Base-by-base conservation (phyloP, 2,329 filamentous ascomycete genomes). In the Cladophialophora chaetospira region DNA sequence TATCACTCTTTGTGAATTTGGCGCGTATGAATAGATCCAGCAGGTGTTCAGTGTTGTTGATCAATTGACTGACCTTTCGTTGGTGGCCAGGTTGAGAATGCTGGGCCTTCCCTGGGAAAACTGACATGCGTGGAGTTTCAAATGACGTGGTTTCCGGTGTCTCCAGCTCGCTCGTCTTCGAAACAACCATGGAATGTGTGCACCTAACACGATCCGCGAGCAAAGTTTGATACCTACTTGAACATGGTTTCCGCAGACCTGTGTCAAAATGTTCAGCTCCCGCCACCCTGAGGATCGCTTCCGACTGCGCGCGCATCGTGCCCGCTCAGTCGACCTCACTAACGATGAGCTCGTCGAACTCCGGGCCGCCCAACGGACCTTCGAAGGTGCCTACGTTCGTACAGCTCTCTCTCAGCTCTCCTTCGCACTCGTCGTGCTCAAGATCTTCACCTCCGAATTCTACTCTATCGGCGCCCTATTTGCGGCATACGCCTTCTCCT, bases 401-500 rank as follows among this genome's bases (percentile, higher is more conserved):
- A 99, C 94, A 0, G 92, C 93, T 2, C 84, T 99, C 17, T 90
- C 89, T 2, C 92, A 97, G 69, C 97, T 97, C 77, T 93, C 89
- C 55, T 97, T 99, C 73, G 87, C 93, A 17, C 85, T 99, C 47
- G 87, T 99, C 62, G 89, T 99, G 50, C 84, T 96, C 65, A 96
- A 95, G 77, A 95, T 99, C 73, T 97, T 99, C 77, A 97, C 91
- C 6, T 83, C 87, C 50, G 94, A 97, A 70, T 97, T 99, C 78
- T 97, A 97, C 75, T 86, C 88, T 65, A 96, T 97, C 62, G 94
- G 94, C n/a, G 94, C 94, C 5, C 80, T 99, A 28, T 97, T 97
- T 71, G 92, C 94, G 40, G 86, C 91, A 46, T 97, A 97, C 69
- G 94, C 93, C 10, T 86, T 87, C 3, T 89, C 90, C 5, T 83